A percentile compares a stretch with the other conserved stretches of the same genome.
Conservation (phyloP, 169 alveolate genomes). For the Cryptosporidium parvum region DNA sequence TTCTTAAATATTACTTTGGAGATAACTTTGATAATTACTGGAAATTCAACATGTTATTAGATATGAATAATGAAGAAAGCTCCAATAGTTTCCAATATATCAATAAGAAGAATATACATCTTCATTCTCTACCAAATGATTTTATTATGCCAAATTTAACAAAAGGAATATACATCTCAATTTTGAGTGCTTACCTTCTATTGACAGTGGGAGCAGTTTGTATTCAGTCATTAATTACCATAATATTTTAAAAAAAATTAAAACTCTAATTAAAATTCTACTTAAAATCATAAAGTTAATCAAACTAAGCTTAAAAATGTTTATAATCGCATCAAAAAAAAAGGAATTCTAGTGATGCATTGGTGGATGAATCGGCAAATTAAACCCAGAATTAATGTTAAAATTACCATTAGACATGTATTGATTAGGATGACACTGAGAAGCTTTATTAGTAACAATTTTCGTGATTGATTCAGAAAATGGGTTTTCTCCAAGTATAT, state of each 20-base stretch:
- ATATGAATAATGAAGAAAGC: conserved; percentile 23
- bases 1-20: neutral
- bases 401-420: neutral
- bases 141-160: conserved; percentile 21
- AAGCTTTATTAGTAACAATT: conserved; percentile 50
- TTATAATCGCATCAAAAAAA: neutral
- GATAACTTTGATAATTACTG: conserved; percentile 7
- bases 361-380: neutral
- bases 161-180: conserved; percentile 15
- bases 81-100: conserved; percentile 58
- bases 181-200: conserved; percentile 9
- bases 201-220: conserved; percentile 24
- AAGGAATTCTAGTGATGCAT: neutral
- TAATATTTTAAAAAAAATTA: conserved; percentile 33
- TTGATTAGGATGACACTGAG: conserved; percentile 8
- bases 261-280: conserved; percentile 16
- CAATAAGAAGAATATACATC: conserved; percentile 21
- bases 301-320: neutral
- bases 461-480: conserved; percentile 63
- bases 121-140: conserved; percentile 64
- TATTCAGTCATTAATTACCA: conserved; percentile 3
- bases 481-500: conserved; percentile 57
- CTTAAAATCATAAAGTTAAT: neutral
- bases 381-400: conserved; percentile 23
- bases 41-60: conserved; percentile 5